Base-by-base conservation (phyloP, 306 rosid species). In the Lupinus albus region DNA sequence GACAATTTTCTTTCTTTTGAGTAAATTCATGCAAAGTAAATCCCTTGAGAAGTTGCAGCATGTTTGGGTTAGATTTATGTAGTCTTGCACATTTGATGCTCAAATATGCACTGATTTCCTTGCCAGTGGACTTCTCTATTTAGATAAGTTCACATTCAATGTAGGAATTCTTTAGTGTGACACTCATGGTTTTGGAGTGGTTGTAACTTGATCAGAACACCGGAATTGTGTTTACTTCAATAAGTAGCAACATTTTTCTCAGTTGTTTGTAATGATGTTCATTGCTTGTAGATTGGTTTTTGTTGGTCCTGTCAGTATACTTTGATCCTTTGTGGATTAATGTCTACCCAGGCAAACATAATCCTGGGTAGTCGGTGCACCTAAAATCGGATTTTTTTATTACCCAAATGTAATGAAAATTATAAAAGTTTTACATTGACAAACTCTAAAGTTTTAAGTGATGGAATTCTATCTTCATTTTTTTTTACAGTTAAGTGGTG, bases 401-500 rank as follows among this genome's bases (percentile, higher is more conserved):
- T 41, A 5, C 46, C 3, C 13, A n/a, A 30, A 73, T 48, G 51
- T 28, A 39, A 13, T 49, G 59, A 28, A 35, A 46, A 30, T 33
- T 42, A 16, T 12, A 51, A 6, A 75, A 49, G 44, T 13, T 33
- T 55, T 25, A 25, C 28, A 25, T 67, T 1, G 6, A 38, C 66
- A 39, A 51, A 17, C 66, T 67, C 50, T 54, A 69, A 58, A 25
- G 13, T 54, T 42, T 71, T 64, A 3, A 33, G n/a, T 68, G 60
- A 54, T 13, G 61, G 39, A n/a, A n/a, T n/a, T n/a, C n/a, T n/a
- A 68, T 68, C 48, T 61, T 38, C 66, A 2, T 61, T 46, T 57
- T 72, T 71, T 76, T 88, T 5, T 13, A 42, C 87, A 93, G 98
- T 73, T 93, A 67, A 93, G 98, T 54, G 97, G 98, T 44, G 98